A percentile compares a stretch with the other conserved stretches of the same genome.
phyloP scores from a whole-genome alignment of 2,329 filamentous ascomycete species.

The Fusarium verrucosum region DNA sequence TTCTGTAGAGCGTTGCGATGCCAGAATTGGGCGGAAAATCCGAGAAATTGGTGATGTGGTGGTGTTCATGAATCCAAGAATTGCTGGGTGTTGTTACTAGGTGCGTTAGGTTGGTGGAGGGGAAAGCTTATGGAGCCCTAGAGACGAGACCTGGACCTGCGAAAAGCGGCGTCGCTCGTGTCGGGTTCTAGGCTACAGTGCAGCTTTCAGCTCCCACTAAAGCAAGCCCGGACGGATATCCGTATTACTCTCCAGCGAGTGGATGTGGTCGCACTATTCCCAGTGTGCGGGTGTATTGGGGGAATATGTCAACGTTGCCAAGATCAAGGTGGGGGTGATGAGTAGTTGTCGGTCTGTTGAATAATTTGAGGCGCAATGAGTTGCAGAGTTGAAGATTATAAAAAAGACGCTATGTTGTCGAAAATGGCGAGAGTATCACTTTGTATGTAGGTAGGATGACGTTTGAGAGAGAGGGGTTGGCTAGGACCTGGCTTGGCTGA shows the following conservation, averaged over 20 bases:
- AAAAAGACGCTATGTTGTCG: conserved; percentile 24
- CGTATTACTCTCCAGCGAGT: neutral
- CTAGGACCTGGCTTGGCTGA: neutral
- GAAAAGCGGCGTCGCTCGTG: conserved; percentile 17
- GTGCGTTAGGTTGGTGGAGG: conserved; percentile 23
- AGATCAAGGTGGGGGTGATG: conserved; percentile 35
- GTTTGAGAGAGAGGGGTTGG: conserved; percentile 11
- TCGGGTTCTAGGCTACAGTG: conserved; percentile 25
- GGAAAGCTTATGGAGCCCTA: conserved; percentile 21
- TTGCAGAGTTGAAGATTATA: conserved; percentile 2
- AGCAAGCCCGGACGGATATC: conserved; percentile 13
- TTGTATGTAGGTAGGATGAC: no score
- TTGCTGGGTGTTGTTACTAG: conserved; percentile 20
- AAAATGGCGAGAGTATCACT: conserved; percentile 21
- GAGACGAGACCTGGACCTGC: conserved; percentile 8
- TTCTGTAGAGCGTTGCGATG: conserved; percentile 21
- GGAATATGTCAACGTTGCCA: conserved; percentile 33
- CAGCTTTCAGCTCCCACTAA: conserved; percentile 29
- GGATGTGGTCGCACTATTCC: neutral
- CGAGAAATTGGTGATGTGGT: conserved; percentile 35
- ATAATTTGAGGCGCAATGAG: neutral
- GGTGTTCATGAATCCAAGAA: conserved; percentile 39
- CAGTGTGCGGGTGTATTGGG: conserved; percentile 11
- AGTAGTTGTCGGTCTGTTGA: neutral
- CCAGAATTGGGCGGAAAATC: conserved; percentile 28